phyloP scores from a whole-genome alignment of 2,329 filamentous ascomycete species.

The Fusarium luffae region DNA sequence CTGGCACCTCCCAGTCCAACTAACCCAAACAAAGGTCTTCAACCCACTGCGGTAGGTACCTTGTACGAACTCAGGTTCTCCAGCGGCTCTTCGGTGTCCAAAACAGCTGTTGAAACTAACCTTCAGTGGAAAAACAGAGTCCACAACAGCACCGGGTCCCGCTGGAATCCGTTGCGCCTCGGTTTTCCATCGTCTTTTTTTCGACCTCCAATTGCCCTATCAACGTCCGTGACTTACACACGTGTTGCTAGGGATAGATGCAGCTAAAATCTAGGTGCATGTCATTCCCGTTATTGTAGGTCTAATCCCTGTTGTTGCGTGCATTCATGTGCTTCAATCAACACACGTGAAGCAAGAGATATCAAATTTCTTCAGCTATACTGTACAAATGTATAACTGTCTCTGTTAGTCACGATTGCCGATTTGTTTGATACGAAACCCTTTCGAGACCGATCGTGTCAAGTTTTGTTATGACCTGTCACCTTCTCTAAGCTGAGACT shows the following conservation, averaged over 20 bases:
- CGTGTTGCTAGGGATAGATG: slow-evolving; percentile 22
- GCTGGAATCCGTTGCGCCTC: slow-evolving; percentile 11
- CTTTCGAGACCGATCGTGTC: neutral
- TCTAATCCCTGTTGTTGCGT: slow-evolving; percentile 21
- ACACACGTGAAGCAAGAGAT: slow-evolving; percentile 28
- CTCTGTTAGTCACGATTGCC: neutral
- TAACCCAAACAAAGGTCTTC: neutral
- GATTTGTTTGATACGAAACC: neutral
- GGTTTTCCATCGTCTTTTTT: neutral
- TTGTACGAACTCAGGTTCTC: too few relatives aligned
- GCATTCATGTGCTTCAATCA: slow-evolving; percentile 27
- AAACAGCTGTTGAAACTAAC: slow-evolving; percentile 25
- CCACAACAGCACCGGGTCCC: slow-evolving; percentile 11
- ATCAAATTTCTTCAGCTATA: neutral
- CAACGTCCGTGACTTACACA: slow-evolving; percentile 27
- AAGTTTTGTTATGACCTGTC: neutral
- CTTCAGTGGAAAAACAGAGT: slow-evolving; percentile 2
- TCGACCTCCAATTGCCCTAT: slow-evolving; percentile 34
- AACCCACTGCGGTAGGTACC: too few relatives aligned
- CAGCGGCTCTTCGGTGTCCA: slow-evolving; percentile 22
- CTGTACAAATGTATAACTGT: neutral
- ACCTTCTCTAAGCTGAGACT: neutral
- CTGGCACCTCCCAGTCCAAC: neutral
- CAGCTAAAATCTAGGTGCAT: slow-evolving; percentile 29
- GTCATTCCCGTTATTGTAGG: slow-evolving; percentile 11